These are phyloP conservation scores for Pisolithus marmoratus DNA, from an alignment of 768 basidiomycete species.

Conservation along the genomic window DNA sequence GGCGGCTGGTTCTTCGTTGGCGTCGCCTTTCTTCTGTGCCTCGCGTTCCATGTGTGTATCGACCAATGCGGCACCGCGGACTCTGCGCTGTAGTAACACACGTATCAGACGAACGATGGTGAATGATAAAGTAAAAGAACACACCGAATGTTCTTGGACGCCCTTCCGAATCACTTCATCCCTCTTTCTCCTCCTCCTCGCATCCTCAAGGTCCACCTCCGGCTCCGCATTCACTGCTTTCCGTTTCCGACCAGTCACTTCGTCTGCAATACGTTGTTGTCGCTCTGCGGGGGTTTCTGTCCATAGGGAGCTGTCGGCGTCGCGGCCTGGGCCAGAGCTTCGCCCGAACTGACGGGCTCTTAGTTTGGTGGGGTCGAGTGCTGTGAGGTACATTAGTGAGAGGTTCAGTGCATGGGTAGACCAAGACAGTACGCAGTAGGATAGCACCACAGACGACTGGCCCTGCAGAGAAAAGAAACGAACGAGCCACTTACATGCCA, in stretches of 20 bases:
- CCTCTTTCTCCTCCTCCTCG: conserved; percentile 50
- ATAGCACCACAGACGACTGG: not conserved
- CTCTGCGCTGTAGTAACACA: conserved; percentile 31
- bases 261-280: conserved; percentile 88
- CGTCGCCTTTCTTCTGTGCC: conserved; percentile 32
- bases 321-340: conserved; percentile 35
- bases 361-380: conserved; percentile 81
- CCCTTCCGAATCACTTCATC: conserved; percentile 67
- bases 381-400: conserved; percentile 31
- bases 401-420: not conserved
- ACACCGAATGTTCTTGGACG: conserved; percentile 77
- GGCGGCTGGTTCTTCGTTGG: conserved; percentile 48
- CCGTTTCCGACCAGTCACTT: conserved; percentile 87
- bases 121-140: conserved; percentile 18
- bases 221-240: conserved; percentile 52
- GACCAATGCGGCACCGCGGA: conserved; percentile 50
- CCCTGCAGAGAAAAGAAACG: not conserved
- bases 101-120: not conserved
- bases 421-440: not conserved
- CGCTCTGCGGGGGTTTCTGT: conserved; percentile 95
- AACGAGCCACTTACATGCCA: not conserved
- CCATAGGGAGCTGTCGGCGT: conserved; percentile 71
- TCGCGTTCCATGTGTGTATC: conserved; percentile 42
- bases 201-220: conserved; percentile 32
- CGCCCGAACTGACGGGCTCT: conserved; percentile 78